These are phyloP conservation scores for Exophiala sideris DNA, from an alignment of 2,329 filamentous ascomycete genomes.

Conservation along the genomic window DNA sequence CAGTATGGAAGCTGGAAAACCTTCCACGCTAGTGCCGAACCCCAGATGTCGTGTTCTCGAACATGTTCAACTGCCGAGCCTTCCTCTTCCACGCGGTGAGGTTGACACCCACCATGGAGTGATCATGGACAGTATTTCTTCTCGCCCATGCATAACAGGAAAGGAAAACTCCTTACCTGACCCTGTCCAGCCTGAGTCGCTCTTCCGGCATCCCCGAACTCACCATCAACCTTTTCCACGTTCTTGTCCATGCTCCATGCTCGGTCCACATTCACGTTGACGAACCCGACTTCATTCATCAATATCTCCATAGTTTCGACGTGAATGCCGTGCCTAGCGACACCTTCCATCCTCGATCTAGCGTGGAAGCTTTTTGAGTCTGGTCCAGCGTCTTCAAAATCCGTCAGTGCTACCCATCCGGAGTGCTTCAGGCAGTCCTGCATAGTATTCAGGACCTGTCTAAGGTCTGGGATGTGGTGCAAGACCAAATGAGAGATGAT, in stretches of 20 bases:
- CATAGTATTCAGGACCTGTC: slow-evolving; percentile 44
- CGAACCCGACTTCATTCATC: slow-evolving; percentile 49
- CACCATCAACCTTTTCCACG: slow-evolving; percentile 48
- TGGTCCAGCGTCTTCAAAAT: slow-evolving; percentile 57
- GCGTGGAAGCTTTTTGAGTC: slow-evolving; percentile 54
- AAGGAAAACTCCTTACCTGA: slow-evolving; percentile 41
- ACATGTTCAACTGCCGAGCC: not conserved
- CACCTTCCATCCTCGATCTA: slow-evolving; percentile 50
- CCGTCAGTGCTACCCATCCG: slow-evolving; percentile 52
- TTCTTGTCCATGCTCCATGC: slow-evolving; percentile 51
- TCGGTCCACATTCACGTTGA: slow-evolving; percentile 45
- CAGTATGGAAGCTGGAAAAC: not conserved
- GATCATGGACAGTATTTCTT: slow-evolving; percentile 17
- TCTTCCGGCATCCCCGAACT: slow-evolving; percentile 20
- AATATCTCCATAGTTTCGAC: slow-evolving; percentile 41
- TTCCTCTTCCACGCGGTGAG: not conserved
- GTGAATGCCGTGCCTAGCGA: slow-evolving; percentile 54
- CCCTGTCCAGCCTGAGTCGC: slow-evolving; percentile 21
- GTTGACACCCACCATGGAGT: not conserved
- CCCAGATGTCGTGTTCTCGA: not conserved
- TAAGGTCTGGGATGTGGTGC: slow-evolving; percentile 53
- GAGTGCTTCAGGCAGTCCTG: slow-evolving; percentile 47
- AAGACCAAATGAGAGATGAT: slow-evolving; percentile 54
- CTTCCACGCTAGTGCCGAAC: not conserved
- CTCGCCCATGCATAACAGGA: slow-evolving; percentile 40